These are phyloP conservation scores for Phaeosphaeria sp. DNA, from an alignment of 2,329 filamentous ascomycete species.

Conservation along the genomic window DNA sequence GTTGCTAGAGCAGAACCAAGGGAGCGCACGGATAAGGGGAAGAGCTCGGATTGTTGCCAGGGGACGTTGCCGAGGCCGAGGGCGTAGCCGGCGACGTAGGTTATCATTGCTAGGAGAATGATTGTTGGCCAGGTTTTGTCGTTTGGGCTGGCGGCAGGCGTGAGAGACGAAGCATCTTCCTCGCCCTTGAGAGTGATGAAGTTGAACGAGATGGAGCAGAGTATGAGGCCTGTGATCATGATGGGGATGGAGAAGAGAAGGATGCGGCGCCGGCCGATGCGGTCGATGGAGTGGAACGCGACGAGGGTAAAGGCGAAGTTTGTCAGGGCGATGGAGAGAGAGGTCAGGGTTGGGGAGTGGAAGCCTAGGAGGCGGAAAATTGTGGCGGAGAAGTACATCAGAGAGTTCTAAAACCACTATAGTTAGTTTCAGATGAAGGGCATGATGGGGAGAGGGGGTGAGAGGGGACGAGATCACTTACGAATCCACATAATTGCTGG, in stretches of 20 bases:
- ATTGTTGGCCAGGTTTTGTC: constrained; percentile 43
- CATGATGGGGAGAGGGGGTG: neutral
- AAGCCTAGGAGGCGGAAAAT: constrained; percentile 57
- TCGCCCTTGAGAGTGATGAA: constrained; percentile 60
- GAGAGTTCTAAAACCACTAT: constrained; percentile 43
- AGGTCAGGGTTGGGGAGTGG: constrained; percentile 52
- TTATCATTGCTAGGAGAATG: constrained; percentile 76
- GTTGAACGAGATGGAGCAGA: constrained; percentile 76
- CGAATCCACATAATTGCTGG: constrained; percentile 78
- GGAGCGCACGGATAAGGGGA: constrained; percentile 76
- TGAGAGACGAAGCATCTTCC: neutral
- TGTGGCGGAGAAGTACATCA: constrained; percentile 58
- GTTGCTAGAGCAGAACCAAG: constrained; percentile 76
- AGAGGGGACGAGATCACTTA: no score
- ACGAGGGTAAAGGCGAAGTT: constrained; percentile 57
- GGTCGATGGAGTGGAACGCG: constrained; percentile 54
- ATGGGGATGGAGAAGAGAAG: constrained; percentile 83
- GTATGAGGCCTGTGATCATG: constrained; percentile 76
- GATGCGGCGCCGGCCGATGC: constrained; percentile 60
- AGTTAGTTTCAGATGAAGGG: neutral
- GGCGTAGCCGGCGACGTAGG: constrained; percentile 87
- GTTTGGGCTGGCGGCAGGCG: neutral
- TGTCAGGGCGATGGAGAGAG: constrained; percentile 52
- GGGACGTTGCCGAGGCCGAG: constrained; percentile 89
- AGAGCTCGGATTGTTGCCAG: constrained; percentile 94